Conservation (phyloP, 257 asterid genomes). For the Solanum habrochaites region DNA sequence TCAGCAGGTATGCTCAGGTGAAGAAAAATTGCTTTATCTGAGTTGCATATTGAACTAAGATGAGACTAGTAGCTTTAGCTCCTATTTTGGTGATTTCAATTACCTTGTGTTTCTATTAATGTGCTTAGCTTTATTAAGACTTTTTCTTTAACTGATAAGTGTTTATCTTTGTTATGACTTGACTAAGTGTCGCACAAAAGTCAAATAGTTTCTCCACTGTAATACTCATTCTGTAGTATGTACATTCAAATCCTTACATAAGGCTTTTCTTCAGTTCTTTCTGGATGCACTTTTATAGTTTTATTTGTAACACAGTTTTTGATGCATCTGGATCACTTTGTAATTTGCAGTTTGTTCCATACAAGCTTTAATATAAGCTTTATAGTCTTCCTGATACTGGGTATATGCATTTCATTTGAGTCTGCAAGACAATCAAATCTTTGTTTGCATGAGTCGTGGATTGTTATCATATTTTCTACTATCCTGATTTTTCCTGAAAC, state of each 20-base stretch:
- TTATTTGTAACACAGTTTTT: background rate
- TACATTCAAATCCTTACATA: background rate
- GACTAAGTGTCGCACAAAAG: background rate
- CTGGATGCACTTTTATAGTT: background rate
- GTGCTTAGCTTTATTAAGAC: background rate
- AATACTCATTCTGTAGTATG: background rate
- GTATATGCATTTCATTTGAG: background rate
- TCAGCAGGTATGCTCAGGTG: conserved; percentile 47
- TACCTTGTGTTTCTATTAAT: background rate
- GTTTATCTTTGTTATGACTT: background rate
- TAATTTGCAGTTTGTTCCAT: background rate
- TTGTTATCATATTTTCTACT: background rate
- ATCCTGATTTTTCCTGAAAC: background rate
- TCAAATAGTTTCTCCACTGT: background rate
- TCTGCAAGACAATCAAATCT: background rate
- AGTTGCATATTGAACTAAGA: background rate
- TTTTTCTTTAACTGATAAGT: background rate
- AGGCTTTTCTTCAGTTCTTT: background rate
- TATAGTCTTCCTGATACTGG: background rate
- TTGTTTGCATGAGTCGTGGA: background rate
- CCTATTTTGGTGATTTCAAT: background rate
- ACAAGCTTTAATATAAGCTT: background rate
- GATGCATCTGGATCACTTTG: background rate
- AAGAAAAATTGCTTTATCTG: background rate
- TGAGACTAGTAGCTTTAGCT: background rate